Evolutionary conservation across 2,329 filamentous ascomycete species (phyloP).

Genomic region (Exophiala dermatitidis): DNA sequence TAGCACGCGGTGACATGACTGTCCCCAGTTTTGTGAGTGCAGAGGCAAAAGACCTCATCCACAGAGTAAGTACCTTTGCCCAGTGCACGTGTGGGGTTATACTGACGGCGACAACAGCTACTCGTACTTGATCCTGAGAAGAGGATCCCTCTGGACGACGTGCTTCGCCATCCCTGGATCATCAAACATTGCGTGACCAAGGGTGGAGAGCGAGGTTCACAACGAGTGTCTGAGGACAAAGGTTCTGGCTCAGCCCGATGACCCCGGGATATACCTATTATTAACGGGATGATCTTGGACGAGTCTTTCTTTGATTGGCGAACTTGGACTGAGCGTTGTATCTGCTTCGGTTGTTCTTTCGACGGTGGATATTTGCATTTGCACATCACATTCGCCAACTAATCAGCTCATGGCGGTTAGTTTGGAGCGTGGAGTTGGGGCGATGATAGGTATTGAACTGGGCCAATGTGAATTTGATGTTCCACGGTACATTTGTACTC

Average conservation of each 20-base stretch:
- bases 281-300: no score
- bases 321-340: no score
- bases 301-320: no score
- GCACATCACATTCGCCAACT: no score
- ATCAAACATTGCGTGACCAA: conserved; percentile 67
- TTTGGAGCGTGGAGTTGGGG: no score
- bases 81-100: not conserved
- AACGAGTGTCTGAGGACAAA: conserved; percentile 10
- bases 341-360: no score
- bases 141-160: conserved; percentile 79
- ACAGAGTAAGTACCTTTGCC: conserved; percentile 56
- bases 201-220: conserved; percentile 22
- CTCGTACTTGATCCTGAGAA: conserved; percentile 91
- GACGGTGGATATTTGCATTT: no score
- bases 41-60: conserved; percentile 87
- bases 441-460: no score
- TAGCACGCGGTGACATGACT: conserved; percentile 82
- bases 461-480: no score
- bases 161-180: conserved; percentile 91
- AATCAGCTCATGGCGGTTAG: no score
- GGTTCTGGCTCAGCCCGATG: conserved; percentile 5
- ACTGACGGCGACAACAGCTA: conserved; percentile 47
- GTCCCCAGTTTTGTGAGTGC: conserved; percentile 83
- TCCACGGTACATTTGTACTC: no score
- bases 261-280: no score